Evolutionary conservation across 768 basidiomycete species (phyloP).

Genomic region (Polyporus arcularius): DNA sequence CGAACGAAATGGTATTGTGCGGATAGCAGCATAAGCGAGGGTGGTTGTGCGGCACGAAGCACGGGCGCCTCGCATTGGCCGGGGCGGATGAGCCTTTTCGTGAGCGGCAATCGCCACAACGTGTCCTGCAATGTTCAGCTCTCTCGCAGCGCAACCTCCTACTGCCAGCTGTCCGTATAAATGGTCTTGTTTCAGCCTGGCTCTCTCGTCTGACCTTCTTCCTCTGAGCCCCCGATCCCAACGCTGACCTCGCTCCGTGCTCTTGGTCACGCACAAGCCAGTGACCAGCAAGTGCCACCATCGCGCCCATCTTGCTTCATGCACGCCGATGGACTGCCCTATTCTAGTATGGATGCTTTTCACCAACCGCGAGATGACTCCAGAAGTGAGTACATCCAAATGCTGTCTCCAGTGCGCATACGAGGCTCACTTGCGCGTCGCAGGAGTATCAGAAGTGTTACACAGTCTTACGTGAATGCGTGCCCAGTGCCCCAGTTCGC

Average conservation of each 20-base stretch:
- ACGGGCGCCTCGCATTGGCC: background rate
- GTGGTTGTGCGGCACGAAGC: background rate
- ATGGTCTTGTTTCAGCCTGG: constrained; percentile 5
- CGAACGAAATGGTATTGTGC: background rate
- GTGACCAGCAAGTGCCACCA: background rate
- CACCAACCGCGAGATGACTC: constrained; percentile 70
- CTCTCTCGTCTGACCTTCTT: background rate
- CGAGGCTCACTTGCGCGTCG: background rate
- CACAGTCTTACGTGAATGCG: constrained; percentile 59
- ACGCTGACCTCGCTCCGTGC: background rate
- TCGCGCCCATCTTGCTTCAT: constrained; percentile 18
- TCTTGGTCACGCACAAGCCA: background rate
- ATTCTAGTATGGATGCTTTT: constrained; percentile 83
- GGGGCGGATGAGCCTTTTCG: constrained; percentile 5
- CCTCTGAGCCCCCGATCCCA: background rate
- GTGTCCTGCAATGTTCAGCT: constrained; percentile 20
- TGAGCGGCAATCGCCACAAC: constrained; percentile 23
- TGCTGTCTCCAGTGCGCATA: background rate
- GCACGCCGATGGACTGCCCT: constrained; percentile 52
- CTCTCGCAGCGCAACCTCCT: constrained; percentile 7
- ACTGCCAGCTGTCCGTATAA: constrained; percentile 11
- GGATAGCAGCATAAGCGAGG: background rate
- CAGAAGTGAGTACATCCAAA: constrained; percentile 46
- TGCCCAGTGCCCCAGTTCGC: constrained; percentile 54
- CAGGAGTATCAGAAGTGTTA: constrained; percentile 78